A percentile compares a stretch with the other conserved stretches of the same genome.
These are phyloP conservation scores for Melanomma pulvis-pyrius DNA, from an alignment of 495 filamentous ascomycete genomes.

Conservation along the genomic window DNA sequence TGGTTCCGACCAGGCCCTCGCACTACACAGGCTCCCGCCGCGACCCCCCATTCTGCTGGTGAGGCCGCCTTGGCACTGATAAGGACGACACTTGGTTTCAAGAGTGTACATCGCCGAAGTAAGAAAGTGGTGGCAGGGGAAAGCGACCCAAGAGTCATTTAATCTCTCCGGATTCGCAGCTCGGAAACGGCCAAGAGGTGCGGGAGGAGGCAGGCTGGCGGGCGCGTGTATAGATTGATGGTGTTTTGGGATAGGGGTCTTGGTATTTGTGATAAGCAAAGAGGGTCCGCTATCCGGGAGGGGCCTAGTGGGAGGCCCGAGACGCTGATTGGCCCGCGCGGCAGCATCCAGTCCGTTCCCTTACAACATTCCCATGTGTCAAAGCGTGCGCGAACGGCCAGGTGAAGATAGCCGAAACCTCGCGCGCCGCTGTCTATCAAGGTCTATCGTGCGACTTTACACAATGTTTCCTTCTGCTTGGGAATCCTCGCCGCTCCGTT, in stretches of 20 bases:
- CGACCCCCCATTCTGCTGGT: conserved; percentile 11
- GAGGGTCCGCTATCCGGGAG: conserved; percentile 6
- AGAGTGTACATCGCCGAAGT: conserved; percentile 3
- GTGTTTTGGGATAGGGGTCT: conserved; percentile 13
- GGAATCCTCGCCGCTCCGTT: background rate
- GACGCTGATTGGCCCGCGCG: background rate
- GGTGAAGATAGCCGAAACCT: conserved; percentile 4
- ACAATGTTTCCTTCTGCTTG: background rate
- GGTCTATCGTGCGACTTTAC: conserved; percentile 1
- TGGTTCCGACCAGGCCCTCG: background rate
- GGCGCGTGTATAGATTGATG: conserved; percentile 13
- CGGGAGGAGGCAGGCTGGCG: background rate
- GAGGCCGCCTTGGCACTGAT: conserved; percentile 34
- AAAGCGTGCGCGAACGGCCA: background rate
- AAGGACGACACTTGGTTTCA: conserved; percentile 19
- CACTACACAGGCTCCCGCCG: conserved; percentile 15
- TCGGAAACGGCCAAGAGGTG: conserved; percentile 19
- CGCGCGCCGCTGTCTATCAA: background rate
- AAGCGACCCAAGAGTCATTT: background rate
- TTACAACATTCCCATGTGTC: conserved; percentile 32
- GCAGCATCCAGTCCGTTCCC: conserved; percentile 12
- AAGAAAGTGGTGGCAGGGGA: background rate
- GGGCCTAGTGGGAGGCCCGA: background rate
- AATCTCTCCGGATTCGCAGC: background rate
- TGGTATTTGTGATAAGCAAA: conserved; percentile 29